Base-by-base conservation (phyloP, 1,284 basidiomycete species). In the Paramarasmius palmivorus region DNA sequence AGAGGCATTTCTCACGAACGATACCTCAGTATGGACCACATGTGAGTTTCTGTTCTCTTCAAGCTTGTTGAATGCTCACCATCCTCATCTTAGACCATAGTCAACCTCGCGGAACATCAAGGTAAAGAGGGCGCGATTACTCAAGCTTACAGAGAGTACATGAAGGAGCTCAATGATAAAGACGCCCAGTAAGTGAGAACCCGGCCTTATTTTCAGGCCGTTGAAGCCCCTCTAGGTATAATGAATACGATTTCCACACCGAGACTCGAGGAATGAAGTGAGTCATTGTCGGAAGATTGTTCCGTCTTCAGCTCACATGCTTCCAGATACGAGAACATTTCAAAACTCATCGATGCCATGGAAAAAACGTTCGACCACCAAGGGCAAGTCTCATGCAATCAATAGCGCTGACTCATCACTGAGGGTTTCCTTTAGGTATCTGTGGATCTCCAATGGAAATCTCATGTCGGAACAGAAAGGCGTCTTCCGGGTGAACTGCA, bases 251-350 rank as follows among this genome's bases (percentile, higher is more conserved):
- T 67, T 98, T 98, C 69, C 95, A 98, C 69, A 80, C 77, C 7
- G 91, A 95, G 68, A 96, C 91, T 5, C 88, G 82, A 65, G 93
- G 93, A 15, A 95, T 95, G 92, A 91, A 91, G 83, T 96, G 73
- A 65, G 80, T 69, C 34, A 10, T 19, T 54, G n/a, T 45, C 54
- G 19, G 7, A 12, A 46, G 12, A 29, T 17, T 32, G 12, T 32
- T 45, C 10, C 3, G 26, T 9, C 5, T n/a, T 23, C 8, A 15
- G 4, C n/a, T 40, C 19, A 40, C 29, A 35, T 29, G 14, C 12
- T 37, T 34, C 15, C 56, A 91, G 89, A 65, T 92, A 92, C 58
- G 95, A 97, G 73, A 95, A 96, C 56, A 94, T 98, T 50, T 81
- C 84, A 5, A 88, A 88, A 56, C 78, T 98, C 29, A 82, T 92